phyloP scores from a whole-genome alignment of 176 grass and related monocot species.

The Eragrostis nindensis region DNA sequence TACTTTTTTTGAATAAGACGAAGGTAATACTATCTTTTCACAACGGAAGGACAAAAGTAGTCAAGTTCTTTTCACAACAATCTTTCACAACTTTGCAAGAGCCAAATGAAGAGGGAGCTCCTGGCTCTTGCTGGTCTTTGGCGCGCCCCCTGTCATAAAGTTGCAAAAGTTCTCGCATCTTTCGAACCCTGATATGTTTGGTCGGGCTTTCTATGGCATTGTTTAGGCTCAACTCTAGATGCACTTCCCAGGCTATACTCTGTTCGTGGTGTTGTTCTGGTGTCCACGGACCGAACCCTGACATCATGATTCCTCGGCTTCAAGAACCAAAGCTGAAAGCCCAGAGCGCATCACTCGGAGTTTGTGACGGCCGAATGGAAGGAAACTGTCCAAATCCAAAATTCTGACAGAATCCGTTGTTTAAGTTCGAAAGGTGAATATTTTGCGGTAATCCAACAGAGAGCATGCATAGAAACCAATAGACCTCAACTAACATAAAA shows the following conservation, averaged over 20 bases:
- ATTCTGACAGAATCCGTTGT: too few species aligned
- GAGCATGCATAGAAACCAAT: too few species aligned
- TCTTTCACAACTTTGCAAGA: background rate
- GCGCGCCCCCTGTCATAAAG: background rate
- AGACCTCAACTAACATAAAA: too few species aligned
- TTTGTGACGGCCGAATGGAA: background rate
- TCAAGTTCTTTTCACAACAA: too few species aligned
- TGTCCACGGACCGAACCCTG: background rate
- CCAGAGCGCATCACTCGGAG: background rate
- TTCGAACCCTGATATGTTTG: background rate
- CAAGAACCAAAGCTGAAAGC: background rate
- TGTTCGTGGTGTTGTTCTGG: background rate
- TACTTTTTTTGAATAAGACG: too few species aligned
- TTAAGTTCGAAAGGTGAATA: background rate
- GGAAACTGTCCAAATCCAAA: background rate
- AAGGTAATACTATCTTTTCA: too few species aligned
- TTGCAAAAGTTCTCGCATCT: background rate
- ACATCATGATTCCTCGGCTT: background rate
- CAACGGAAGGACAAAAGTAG: too few species aligned
- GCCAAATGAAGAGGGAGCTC: background rate
- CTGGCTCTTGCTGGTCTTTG: background rate
- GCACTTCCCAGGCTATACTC: background rate
- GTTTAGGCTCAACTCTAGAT: background rate
- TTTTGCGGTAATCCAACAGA: too few species aligned
- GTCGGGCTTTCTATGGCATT: conserved; percentile 18